Conservation (phyloP, 1,284 basidiomycete genomes). For the Irpex sp. region DNA sequence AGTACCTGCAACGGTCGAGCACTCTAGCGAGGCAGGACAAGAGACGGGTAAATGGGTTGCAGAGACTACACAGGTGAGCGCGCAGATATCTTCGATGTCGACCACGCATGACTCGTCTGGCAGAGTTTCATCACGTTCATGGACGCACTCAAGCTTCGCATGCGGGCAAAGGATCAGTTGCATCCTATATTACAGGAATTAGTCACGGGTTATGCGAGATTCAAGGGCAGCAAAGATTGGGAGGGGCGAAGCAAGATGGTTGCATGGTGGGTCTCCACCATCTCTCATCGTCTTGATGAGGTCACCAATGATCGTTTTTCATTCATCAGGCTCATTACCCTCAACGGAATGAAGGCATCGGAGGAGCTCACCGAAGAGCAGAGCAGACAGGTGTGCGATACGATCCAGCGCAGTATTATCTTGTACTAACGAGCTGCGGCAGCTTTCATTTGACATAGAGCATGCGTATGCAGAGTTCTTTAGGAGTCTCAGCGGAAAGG, state of each 20-base stretch:
- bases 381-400: slow-evolving; percentile 70
- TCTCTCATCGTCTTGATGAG: not conserved
- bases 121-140: slow-evolving; percentile 98
- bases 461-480: slow-evolving; percentile 97
- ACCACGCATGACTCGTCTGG: not conserved
- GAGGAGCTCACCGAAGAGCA: slow-evolving; percentile 97
- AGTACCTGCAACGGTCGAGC: slow-evolving; percentile 95
- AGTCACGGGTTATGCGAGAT: slow-evolving; percentile 88
- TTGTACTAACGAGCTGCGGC: slow-evolving; percentile 2
- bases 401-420: not conserved
- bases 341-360: slow-evolving; percentile 96
- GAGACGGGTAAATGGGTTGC: slow-evolving; percentile 98
- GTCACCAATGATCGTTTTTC: no score
- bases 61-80: slow-evolving; percentile 88
- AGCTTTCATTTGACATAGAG: slow-evolving; percentile 97
- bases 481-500: slow-evolving; percentile 66
- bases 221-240: slow-evolving; percentile 92
- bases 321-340: slow-evolving; percentile 79
- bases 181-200: slow-evolving; percentile 95
- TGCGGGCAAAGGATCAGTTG: slow-evolving; percentile 95
- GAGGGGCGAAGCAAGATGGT: slow-evolving; percentile 93
- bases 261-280: slow-evolving; percentile 64
- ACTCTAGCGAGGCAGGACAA: slow-evolving; percentile 76
- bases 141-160: slow-evolving; percentile 91
- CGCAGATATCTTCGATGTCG: not conserved